Conservation (phyloP, 2,329 filamentous ascomycete genomes). For the Aspergillus hiratsukae region DNA sequence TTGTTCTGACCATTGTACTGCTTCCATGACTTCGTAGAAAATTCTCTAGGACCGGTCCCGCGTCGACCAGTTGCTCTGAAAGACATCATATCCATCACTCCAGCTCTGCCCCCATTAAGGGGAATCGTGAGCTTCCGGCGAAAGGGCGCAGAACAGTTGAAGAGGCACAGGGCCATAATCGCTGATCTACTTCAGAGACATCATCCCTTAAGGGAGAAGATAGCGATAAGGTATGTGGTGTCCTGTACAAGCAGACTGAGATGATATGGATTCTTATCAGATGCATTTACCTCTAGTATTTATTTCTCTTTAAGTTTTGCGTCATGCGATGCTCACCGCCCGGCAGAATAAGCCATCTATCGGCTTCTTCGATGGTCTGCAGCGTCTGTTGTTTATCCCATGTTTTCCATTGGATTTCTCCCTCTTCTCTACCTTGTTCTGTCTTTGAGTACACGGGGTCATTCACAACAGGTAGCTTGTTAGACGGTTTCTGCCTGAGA, state of each 20-base stretch:
- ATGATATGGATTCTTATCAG: background rate
- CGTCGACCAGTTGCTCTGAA: slow-evolving; percentile 29
- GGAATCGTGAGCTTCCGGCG: slow-evolving; percentile 19
- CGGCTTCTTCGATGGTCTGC: background rate
- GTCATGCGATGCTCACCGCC: slow-evolving; percentile 14
- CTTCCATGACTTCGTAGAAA: slow-evolving; percentile 40
- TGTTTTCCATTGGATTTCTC: background rate
- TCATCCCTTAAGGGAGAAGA: slow-evolving; percentile 13
- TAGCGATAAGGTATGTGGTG: background rate
- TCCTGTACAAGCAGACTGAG: background rate
- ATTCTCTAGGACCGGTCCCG: slow-evolving; percentile 27
- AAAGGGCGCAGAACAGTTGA: slow-evolving; percentile 19
- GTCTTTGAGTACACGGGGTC: background rate
- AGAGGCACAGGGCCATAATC: slow-evolving; percentile 34
- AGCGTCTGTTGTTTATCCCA: background rate
- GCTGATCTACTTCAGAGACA: slow-evolving; percentile 24
- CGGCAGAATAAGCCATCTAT: slow-evolving; percentile 14
- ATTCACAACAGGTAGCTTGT: background rate
- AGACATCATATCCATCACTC: slow-evolving; percentile 29
- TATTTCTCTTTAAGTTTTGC: slow-evolving; percentile 3
- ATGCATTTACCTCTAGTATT: too few species aligned
- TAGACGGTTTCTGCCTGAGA: background rate
- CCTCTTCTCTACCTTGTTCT: background rate
- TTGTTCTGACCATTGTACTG: slow-evolving; percentile 38
- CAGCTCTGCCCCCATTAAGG: slow-evolving; percentile 19